Evolutionary conservation across 352 stramenopile species (phyloP).

Genomic region (Phytophthora nicotianae): DNA sequence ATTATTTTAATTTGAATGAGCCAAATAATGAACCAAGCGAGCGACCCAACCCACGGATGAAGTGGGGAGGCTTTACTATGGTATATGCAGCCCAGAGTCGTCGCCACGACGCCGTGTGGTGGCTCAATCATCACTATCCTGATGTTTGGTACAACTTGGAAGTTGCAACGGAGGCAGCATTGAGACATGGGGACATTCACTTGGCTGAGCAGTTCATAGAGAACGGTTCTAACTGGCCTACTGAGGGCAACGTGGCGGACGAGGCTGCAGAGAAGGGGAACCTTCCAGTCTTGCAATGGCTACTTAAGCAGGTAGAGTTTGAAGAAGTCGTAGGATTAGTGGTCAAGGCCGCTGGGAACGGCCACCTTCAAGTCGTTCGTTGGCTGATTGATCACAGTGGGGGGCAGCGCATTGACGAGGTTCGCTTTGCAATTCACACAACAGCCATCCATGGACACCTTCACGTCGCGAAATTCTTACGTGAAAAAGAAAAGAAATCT

Average conservation of each 20-base stretch:
- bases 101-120: neutral
- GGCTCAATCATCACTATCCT: neutral
- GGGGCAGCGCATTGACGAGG: neutral
- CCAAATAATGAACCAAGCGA: neutral
- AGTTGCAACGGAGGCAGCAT: neutral
- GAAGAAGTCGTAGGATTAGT: neutral
- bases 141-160: neutral
- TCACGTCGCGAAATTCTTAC: neutral
- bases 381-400: neutral
- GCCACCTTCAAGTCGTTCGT: neutral
- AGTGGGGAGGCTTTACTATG: neutral
- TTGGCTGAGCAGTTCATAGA: neutral
- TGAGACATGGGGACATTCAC: neutral
- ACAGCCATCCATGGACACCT: neutral
- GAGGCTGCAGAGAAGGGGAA: neutral
- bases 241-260: neutral
- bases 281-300: neutral
- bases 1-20: too few species aligned
- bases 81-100: neutral
- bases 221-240: neutral
- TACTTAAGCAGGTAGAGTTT: neutral
- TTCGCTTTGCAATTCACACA: neutral
- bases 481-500: neutral
- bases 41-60: neutral
- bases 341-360: neutral